Conservation (phyloP, 2,329 filamentous ascomycete genomes). For the Calonectria pauciramosa region DNA sequence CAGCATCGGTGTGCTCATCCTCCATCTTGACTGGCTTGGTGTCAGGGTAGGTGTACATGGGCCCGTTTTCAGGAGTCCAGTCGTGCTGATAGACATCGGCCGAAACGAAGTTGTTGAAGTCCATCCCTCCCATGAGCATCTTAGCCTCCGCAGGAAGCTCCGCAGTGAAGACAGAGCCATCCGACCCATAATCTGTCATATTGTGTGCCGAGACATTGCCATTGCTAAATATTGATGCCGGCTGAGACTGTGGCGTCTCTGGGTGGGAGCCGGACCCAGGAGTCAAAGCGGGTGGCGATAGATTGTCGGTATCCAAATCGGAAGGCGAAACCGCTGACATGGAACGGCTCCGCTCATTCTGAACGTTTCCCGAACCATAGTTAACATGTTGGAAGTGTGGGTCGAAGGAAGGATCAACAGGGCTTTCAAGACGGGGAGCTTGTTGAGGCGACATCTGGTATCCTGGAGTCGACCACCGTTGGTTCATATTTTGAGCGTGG, state of each 20-base stretch:
- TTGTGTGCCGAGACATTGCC: constrained; percentile 22
- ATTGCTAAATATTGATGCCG: constrained; percentile 35
- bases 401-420: constrained; percentile 34
- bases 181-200: constrained; percentile 39
- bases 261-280: constrained; percentile 45
- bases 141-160: constrained; percentile 59
- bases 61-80: constrained; percentile 21
- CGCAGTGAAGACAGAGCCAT: constrained; percentile 56
- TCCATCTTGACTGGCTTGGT: constrained; percentile 13
- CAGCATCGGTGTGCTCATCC: not conserved
- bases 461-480: constrained; percentile 39
- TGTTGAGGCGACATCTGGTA: constrained; percentile 24
- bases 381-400: constrained; percentile 43
- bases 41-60: constrained; percentile 19
- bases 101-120: constrained; percentile 44
- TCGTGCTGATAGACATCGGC: constrained; percentile 31
- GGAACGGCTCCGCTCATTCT: constrained; percentile 35
- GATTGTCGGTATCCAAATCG: constrained; percentile 29
- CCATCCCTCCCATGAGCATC: constrained; percentile 53
- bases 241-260: constrained; percentile 36
- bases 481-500: constrained; percentile 43
- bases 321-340: constrained; percentile 35
- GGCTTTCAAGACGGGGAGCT: constrained; percentile 28
- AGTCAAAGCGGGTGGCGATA: constrained; percentile 47
- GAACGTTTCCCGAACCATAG: constrained; percentile 33